These are phyloP conservation scores for Russula sp. DNA, from an alignment of 768 basidiomycete species.

Conservation along the genomic window DNA sequence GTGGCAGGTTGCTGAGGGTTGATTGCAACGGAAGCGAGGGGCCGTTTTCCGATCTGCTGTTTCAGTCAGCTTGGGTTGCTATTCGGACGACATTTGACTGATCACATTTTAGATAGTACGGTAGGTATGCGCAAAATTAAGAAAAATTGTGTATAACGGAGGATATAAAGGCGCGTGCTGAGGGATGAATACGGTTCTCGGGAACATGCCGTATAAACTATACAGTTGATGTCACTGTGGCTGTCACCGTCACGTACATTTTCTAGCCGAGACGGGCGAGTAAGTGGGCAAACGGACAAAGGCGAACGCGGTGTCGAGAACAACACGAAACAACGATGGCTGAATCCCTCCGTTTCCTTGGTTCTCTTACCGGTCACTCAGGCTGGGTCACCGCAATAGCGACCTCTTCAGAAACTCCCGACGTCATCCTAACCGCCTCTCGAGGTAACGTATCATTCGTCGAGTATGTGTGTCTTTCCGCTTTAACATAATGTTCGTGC, in stretches of 20 bases:
- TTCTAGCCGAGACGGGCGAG: neutral
- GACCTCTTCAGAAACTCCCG: slow-evolving; percentile 97
- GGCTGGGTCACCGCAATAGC: slow-evolving; percentile 99
- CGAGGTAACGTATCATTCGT: slow-evolving; percentile 59
- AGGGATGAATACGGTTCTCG: no score
- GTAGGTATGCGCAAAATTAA: no score
- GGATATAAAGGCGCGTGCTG: neutral
- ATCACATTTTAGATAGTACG: neutral
- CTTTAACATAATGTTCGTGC: slow-evolving; percentile 28
- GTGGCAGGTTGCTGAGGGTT: neutral
- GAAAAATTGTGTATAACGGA: neutral
- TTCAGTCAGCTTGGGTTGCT: neutral
- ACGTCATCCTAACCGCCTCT: slow-evolving; percentile 98
- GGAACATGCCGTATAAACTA: slow-evolving; percentile 24
- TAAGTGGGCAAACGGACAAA: neutral
- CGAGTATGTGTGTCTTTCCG: slow-evolving; percentile 7
- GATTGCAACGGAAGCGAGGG: neutral
- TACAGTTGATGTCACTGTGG: slow-evolving; percentile 30
- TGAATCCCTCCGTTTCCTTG: slow-evolving; percentile 48
- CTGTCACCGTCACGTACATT: slow-evolving; percentile 26
- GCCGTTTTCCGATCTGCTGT: slow-evolving; percentile 11
- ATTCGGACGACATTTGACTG: neutral
- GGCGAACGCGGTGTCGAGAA: slow-evolving; percentile 11
- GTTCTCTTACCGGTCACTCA: slow-evolving; percentile 88
- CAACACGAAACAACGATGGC: slow-evolving; percentile 23